Base-by-base conservation (phyloP, 106 monocot genomes). In the Posidonia australis region DNA sequence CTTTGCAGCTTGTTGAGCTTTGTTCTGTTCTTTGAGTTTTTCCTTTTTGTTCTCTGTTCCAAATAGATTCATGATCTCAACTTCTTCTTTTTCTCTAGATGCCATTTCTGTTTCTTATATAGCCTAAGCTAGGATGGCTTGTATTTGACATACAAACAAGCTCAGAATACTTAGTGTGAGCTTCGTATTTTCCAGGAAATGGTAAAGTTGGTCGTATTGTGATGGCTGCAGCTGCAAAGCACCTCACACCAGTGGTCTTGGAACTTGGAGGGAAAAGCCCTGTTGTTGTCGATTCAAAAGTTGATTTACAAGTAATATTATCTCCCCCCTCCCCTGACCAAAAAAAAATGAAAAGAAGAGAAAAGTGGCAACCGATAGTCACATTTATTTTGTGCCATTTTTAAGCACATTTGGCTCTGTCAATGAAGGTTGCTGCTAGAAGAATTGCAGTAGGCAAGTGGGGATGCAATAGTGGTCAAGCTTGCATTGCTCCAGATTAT, bases 221-320 rank as follows among this genome's bases (percentile, higher is more conserved):
- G 18, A 74, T 74, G 64, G 57, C 74, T 58, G 79, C 79, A 60
- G 78, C 78, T 64, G 68, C 68, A 58, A 78, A 78, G 55, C 73
- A 78, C 57, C 78, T 78, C 14, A 78, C 78, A 46, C 79, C 79
- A 9, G 79, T 79, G 16, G 70, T 70, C 12, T 47, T 79, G 73
- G 79, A 79, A 63, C 79, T 79, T 51, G 79, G 79, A 26, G 79
- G 79, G 21, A 79, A 79, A 74, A 65, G 56, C 23, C 79, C 79
- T 51, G 74, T 74, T 27, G 65, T 79, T 53, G 74, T 79, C 5
- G 79, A 79, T 65, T 69, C 69, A 16, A 66, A 74, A 29, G 53
- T 74, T 45, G 54, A 79, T 49, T 63, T 73, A 47, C n/a, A 68
- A 19, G 78, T 78, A 67, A 46, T 49, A 20, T 18, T 31, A 5